Conservation (phyloP, 805 yeast species). For the Starmerella lactis-condensi region DNA sequence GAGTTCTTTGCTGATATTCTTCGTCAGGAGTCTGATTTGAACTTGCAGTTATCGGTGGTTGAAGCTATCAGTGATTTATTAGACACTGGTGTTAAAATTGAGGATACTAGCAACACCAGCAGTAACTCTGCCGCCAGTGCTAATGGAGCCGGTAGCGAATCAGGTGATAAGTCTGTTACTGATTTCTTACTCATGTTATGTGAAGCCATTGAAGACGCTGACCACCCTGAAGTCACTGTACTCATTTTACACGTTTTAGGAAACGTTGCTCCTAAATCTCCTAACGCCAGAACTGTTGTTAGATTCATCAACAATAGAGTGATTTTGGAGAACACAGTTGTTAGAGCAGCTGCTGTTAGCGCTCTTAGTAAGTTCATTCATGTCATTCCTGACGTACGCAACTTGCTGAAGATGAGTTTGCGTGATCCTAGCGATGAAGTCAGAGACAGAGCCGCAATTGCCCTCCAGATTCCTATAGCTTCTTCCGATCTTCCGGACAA, state of each 20-base stretch:
- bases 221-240: conserved; percentile 82
- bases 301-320: conserved; percentile 94
- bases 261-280: conserved; percentile 76
- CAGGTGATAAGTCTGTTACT: conserved; percentile 9
- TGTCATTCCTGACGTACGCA: conserved; percentile 52
- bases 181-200: conserved; percentile 71
- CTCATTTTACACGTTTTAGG: conserved; percentile 83
- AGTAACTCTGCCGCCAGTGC: neutral
- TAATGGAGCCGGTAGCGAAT: too few species aligned
- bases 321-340: conserved; percentile 85
- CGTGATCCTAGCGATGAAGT: conserved; percentile 91
- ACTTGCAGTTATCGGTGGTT: conserved; percentile 68
- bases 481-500: conserved; percentile 39
- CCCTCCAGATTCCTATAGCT: conserved; percentile 33
- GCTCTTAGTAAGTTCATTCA: conserved; percentile 82
- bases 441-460: conserved; percentile 87
- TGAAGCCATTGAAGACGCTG: conserved; percentile 97
- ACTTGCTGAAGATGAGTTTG: conserved; percentile 63
- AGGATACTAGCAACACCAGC: conserved; percentile 41
- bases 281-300: conserved; percentile 75
- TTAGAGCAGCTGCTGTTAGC: conserved; percentile 87
- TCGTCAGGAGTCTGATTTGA: conserved; percentile 79
- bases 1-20: conserved; percentile 64
- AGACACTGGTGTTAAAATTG: conserved; percentile 58
- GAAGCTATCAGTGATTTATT: conserved; percentile 88